Evolutionary conservation across 371 early-diverging fungal genomes (phyloP).

Genomic region (Fennellomyces sp.): DNA sequence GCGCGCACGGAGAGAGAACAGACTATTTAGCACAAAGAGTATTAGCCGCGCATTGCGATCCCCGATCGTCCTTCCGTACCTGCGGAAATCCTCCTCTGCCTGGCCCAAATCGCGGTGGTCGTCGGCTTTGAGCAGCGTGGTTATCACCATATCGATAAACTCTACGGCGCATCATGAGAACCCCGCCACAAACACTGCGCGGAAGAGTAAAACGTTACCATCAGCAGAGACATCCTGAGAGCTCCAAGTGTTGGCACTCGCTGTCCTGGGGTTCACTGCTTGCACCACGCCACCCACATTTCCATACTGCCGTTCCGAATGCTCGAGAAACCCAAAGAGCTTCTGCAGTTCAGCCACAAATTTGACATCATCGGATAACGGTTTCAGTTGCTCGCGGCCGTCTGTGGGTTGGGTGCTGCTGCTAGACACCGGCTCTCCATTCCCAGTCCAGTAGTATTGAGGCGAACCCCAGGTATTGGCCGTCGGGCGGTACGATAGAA

Average conservation of each 20-base stretch:
- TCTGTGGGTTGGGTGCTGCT: background rate
- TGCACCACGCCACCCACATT: conserved; percentile 24
- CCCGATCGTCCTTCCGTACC: background rate
- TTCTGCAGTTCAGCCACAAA: conserved; percentile 38
- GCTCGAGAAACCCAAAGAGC: conserved; percentile 32
- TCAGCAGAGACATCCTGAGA: background rate
- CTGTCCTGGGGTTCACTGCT: conserved; percentile 16
- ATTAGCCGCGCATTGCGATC: too few species aligned
- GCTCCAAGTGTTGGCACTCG: background rate
- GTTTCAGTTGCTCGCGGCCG: too few species aligned
- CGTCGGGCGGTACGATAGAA: conserved; percentile 35
- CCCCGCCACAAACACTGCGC: background rate
- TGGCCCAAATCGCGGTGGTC: background rate
- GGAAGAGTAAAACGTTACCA: background rate
- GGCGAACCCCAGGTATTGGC: conserved; percentile 35
- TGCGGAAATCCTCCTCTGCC: background rate
- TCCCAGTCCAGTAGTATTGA: conserved; percentile 42
- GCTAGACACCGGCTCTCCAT: conserved; percentile 32
- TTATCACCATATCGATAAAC: background rate
- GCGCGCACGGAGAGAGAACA: conserved; percentile 19
- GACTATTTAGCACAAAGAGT: conserved; percentile 13
- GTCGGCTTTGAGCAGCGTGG: background rate
- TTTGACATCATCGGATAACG: background rate
- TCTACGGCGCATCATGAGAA: background rate
- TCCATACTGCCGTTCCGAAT: conserved; percentile 30